These are phyloP conservation scores for Cordyceps cateniannulata DNA, from an alignment of 2,329 filamentous ascomycete genomes.

Conservation along the genomic window DNA sequence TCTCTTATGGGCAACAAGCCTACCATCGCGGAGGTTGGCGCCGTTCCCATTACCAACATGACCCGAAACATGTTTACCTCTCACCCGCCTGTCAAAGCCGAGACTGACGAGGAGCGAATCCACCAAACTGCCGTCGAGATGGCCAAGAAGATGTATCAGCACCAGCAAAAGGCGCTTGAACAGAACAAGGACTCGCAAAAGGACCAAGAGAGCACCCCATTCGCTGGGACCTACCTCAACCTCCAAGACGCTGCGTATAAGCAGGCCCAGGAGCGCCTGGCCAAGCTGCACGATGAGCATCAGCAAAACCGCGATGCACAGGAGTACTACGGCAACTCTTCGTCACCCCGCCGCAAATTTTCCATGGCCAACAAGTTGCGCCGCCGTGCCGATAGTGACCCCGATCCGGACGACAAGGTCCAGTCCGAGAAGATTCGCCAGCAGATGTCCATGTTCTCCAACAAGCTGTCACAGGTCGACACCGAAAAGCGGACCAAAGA, in stretches of 20 bases:
- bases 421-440: conserved; percentile 66
- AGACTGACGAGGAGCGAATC: conserved; percentile 71
- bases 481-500: conserved; percentile 68
- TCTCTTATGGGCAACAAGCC: conserved; percentile 35
- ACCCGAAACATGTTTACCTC: conserved; percentile 72
- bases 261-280: conserved; percentile 74
- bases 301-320: conserved; percentile 57
- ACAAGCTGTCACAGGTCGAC: conserved; percentile 61
- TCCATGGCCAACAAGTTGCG: conserved; percentile 49
- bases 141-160: conserved; percentile 78
- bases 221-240: conserved; percentile 51
- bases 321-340: conserved; percentile 65
- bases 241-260: conserved; percentile 84
- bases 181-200: conserved; percentile 37
- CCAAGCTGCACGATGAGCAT: conserved; percentile 70
- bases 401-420: conserved; percentile 56
- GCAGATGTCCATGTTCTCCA: conserved; percentile 74
- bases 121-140: conserved; percentile 82
- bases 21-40: conserved; percentile 53
- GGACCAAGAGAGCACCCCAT: conserved; percentile 26
- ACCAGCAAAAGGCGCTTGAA: conserved; percentile 57
- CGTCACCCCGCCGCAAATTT: conserved; percentile 36
- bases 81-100: conserved; percentile 62
- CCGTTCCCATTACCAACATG: conserved; percentile 62
- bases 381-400: conserved; percentile 56